A percentile compares a stretch with the other conserved stretches of the same genome.
These are phyloP conservation scores for Trichoderma sp. DNA, from an alignment of 2,329 filamentous ascomycete species.

Conservation along the genomic window DNA sequence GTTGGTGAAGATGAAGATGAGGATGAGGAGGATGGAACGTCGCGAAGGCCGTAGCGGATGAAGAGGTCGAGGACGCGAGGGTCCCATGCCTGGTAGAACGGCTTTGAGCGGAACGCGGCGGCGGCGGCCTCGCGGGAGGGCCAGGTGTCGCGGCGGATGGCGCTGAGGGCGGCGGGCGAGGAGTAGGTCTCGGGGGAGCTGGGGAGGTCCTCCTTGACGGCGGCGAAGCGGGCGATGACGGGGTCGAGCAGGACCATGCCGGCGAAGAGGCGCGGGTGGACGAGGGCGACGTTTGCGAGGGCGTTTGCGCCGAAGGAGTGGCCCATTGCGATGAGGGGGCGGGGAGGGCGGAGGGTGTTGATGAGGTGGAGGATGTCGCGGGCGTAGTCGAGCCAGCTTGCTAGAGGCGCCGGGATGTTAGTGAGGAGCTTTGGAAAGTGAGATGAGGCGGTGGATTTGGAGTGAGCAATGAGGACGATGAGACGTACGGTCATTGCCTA, in stretches of 20 bases:
- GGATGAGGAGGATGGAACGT: conserved; percentile 43
- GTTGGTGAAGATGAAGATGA: conserved; percentile 27
- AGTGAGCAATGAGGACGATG: background rate
- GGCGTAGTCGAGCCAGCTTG: conserved; percentile 82
- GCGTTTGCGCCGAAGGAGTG: conserved; percentile 86
- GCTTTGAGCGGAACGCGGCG: conserved; percentile 62
- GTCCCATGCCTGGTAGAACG: conserved; percentile 83
- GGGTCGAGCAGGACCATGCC: conserved; percentile 82
- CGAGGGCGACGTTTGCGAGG: conserved; percentile 69
- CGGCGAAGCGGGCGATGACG: conserved; percentile 62
- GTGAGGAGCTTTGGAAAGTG: conserved; percentile 8
- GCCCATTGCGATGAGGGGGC: conserved; percentile 80
- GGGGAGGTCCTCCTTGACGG: conserved; percentile 32
- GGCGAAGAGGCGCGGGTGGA: conserved; percentile 79
- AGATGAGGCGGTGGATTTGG: background rate
- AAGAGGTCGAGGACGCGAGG: conserved; percentile 67
- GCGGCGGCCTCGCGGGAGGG: conserved; percentile 71
- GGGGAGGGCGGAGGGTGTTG: conserved; percentile 79
- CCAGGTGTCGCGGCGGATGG: conserved; percentile 78
- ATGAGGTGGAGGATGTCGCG: conserved; percentile 83
- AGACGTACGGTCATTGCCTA: conserved; percentile 80
- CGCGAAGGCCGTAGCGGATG: conserved; percentile 72
- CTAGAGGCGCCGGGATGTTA: conserved; percentile 45
- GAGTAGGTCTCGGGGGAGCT: conserved; percentile 34
- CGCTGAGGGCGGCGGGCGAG: conserved; percentile 62